Evolutionary conservation across 257 asterid genomes (phyloP).

Genomic region (Ophiorrhiza pumila): DNA sequence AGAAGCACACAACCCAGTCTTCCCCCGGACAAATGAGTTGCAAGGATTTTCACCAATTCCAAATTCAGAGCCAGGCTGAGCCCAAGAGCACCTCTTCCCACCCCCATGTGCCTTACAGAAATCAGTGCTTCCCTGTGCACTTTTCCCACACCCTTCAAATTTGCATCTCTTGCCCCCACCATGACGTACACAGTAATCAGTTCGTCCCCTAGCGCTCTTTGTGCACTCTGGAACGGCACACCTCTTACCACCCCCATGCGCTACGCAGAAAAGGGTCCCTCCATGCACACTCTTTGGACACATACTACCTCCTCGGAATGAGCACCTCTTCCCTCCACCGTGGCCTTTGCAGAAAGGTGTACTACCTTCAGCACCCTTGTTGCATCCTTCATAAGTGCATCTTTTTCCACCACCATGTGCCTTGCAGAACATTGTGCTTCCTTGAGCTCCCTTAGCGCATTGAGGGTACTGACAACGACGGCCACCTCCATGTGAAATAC

Average conservation of each 20-base stretch:
- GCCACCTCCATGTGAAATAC: conserved; percentile 97
- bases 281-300: conserved; percentile 98
- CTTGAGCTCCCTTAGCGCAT: conserved; percentile 87
- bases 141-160: conserved; percentile 73
- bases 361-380: conserved; percentile 93
- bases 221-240: conserved; percentile 77
- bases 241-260: conserved; percentile 95
- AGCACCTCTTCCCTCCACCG: conserved; percentile 92
- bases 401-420: conserved; percentile 96
- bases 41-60: conserved; percentile 65
- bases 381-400: conserved; percentile 63
- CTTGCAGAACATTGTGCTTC: conserved; percentile 85
- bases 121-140: conserved; percentile 96
- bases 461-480: conserved; percentile 69
- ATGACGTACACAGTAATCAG: conserved; percentile 84
- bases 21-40: conserved; percentile 67
- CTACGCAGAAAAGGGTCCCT: conserved; percentile 83
- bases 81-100: conserved; percentile 91
- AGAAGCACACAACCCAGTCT: conserved; percentile 66
- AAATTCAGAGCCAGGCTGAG: conserved; percentile 60
- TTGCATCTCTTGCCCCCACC: conserved; percentile 97
- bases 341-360: conserved; percentile 91
- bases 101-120: conserved; percentile 98
- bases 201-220: conserved; percentile 91
- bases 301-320: conserved; percentile 68